Base-by-base conservation (phyloP, 352 stramenopile genomes). In the Globisporangium middletonii region DNA sequence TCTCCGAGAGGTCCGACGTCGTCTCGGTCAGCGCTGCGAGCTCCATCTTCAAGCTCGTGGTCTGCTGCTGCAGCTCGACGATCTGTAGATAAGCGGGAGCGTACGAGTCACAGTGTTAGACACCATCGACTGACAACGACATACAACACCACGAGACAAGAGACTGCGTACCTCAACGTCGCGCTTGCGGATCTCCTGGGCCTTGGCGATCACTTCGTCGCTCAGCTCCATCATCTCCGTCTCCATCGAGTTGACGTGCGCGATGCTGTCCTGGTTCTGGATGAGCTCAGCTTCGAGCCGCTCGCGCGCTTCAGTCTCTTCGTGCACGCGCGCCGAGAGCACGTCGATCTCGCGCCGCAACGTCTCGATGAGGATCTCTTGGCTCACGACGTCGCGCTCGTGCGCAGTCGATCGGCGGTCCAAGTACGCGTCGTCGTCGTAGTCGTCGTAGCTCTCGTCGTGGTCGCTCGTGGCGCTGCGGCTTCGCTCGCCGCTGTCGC, bases 131-230 rank as follows among this genome's bases (percentile, higher is more conserved):
- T 13, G 16, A 23, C 1, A 28, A 51, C 19, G 16, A 18, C 33
- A 33, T 15, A 45, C n/a, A 45, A 19, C 18, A 52, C 12, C 18
- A 35, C 13, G n/a, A 41, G 1, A 56, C 23, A 23, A 23, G 23
- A 23, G 23, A 41, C 8, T 41, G 41, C 50, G 6, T 47, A 77
- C 69, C 65, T 87, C 65, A n/a, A 83, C 62, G 27, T 89, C 77
- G 27, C 73, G 75, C 35, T 71, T 63, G 19, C 75, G 76, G 28
- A 92, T 84, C 41, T 86, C 78, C 52, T 90, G 77, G 19, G 78
- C 76, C 50, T 92, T 91, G 13, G 64, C 74, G 45, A 91, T 89
- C 52, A 92, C 51, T 55, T 94, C 80, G 43, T 92, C 82, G 6
- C 74, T 78, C 78, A 92, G 89, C 41, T 90, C 79, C 0, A 66